These are phyloP conservation scores for Clohesyomyces aquaticus DNA, from an alignment of 495 filamentous ascomycete genomes.

Conservation along the genomic window DNA sequence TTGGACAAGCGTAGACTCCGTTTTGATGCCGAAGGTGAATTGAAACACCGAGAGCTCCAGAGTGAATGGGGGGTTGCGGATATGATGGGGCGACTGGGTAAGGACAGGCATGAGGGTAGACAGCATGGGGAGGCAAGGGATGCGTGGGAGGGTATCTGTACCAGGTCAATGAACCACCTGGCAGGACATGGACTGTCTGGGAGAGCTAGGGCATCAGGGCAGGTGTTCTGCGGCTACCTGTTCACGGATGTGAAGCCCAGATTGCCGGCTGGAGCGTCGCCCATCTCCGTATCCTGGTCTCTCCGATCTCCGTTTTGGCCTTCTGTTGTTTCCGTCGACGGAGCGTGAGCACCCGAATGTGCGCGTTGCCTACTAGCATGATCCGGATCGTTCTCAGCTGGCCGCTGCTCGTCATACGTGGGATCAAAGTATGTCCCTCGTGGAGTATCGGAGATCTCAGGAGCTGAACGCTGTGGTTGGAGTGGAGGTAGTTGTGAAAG, in stretches of 20 bases:
- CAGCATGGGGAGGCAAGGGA: too few species aligned
- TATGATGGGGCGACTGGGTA: too few species aligned
- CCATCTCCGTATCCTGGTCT: conserved; percentile 39
- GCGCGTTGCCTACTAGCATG: conserved; percentile 27
- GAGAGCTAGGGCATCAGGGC: neutral
- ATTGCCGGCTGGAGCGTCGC: conserved; percentile 27
- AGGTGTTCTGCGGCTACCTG: conserved; percentile 15
- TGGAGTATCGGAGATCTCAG: neutral
- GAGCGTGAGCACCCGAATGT: conserved; percentile 31
- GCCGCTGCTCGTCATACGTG: conserved; percentile 26
- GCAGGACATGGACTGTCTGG: too few species aligned
- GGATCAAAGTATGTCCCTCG: conserved; percentile 31
- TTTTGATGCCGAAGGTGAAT: too few species aligned
- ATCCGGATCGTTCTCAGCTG: conserved; percentile 28
- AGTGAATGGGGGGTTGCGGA: too few species aligned
- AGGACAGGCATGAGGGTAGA: too few species aligned
- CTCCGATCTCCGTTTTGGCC: conserved; percentile 44
- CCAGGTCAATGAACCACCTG: too few species aligned
- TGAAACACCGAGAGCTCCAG: too few species aligned
- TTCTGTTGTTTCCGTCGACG: conserved; percentile 25
- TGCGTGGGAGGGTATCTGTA: too few species aligned
- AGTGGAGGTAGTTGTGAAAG: conserved; percentile 30
- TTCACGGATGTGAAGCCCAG: conserved; percentile 42
- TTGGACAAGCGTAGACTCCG: too few species aligned
- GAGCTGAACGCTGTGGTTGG: conserved; percentile 23